A percentile compares a stretch with the other conserved stretches of the same genome.
phyloP scores from a whole-genome alignment of 768 basidiomycete species.

The Xerocomus potaroensis region DNA sequence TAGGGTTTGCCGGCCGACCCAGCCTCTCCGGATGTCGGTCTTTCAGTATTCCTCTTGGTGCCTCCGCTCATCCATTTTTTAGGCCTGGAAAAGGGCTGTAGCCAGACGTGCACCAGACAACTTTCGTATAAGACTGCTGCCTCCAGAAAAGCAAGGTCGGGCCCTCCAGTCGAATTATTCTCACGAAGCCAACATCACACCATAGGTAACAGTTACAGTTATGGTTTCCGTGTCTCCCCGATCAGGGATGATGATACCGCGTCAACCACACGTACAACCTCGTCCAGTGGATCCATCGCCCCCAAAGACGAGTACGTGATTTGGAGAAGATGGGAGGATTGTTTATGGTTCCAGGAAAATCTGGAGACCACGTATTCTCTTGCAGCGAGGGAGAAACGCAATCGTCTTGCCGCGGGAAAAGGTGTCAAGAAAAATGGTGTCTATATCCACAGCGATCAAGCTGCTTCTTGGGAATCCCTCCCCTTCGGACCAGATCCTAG shows the following conservation, averaged over 20 bases:
- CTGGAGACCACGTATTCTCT: conserved; percentile 63
- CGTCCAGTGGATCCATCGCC: conserved; percentile 36
- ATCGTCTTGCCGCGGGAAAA: conserved; percentile 64
- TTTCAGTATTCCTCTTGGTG: background rate
- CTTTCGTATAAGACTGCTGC: conserved; percentile 57
- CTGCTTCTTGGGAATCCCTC: conserved; percentile 81
- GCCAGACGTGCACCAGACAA: conserved; percentile 52
- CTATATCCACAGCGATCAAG: conserved; percentile 64
- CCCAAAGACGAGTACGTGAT: conserved; percentile 58
- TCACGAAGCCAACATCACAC: conserved; percentile 1
- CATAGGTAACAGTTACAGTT: conserved; percentile 50
- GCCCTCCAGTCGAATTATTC: conserved; percentile 4
- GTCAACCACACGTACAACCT: conserved; percentile 8
- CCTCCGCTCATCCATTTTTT: background rate
- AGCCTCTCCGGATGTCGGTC: conserved; percentile 25
- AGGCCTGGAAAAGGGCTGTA: conserved; percentile 63
- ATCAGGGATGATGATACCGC: conserved; percentile 33
- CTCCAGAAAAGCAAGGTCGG: conserved; percentile 55
- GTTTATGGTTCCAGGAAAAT: conserved; percentile 67
- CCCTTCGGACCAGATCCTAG: conserved; percentile 80
- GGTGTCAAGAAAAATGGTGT: conserved; percentile 70
- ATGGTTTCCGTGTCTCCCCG: conserved; percentile 59
- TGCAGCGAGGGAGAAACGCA: conserved; percentile 63
- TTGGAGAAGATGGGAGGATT: conserved; percentile 82
- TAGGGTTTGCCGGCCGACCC: conserved; percentile 6